phyloP scores from a whole-genome alignment of 2,329 filamentous ascomycete species.

The Rhinocladiella mackenziei region DNA sequence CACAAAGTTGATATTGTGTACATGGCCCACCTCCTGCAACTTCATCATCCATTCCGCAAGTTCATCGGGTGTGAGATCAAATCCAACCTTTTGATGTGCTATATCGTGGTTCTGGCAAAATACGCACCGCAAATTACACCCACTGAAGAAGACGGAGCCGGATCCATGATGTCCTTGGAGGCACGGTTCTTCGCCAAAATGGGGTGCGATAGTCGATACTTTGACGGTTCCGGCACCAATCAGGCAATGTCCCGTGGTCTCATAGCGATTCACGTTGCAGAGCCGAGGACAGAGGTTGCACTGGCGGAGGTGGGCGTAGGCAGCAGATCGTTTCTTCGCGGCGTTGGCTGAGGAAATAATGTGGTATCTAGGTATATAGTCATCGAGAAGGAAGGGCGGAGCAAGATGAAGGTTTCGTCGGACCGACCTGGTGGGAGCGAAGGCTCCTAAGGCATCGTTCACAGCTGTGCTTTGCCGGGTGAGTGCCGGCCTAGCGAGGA shows the following conservation, averaged over 20 bases:
- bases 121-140: constrained; percentile 70
- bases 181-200: constrained; percentile 81
- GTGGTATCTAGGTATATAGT: constrained; percentile 70
- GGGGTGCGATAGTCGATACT: constrained; percentile 79
- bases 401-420: constrained; percentile 49
- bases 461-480: not conserved
- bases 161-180: constrained; percentile 78
- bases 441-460: not conserved
- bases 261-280: constrained; percentile 76
- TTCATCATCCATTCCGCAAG: constrained; percentile 80
- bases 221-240: constrained; percentile 69
- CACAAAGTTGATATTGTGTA: constrained; percentile 87
- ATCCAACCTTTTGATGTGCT: constrained; percentile 73
- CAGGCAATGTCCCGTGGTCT: constrained; percentile 72
- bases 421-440: not conserved
- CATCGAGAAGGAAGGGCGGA: constrained; percentile 66
- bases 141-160: constrained; percentile 76
- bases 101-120: constrained; percentile 81
- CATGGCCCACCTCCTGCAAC: constrained; percentile 70
- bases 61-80: constrained; percentile 72
- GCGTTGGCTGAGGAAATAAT: constrained; percentile 64
- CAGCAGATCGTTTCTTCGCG: constrained; percentile 67
- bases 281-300: constrained; percentile 77
- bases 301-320: constrained; percentile 70
- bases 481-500: constrained; percentile 13